Percentiles rank a stretch among this genome's conserved stretches.
These are phyloP conservation scores for Ramaria sp. DNA, from an alignment of 768 basidiomycete genomes.

Conservation along the genomic window DNA sequence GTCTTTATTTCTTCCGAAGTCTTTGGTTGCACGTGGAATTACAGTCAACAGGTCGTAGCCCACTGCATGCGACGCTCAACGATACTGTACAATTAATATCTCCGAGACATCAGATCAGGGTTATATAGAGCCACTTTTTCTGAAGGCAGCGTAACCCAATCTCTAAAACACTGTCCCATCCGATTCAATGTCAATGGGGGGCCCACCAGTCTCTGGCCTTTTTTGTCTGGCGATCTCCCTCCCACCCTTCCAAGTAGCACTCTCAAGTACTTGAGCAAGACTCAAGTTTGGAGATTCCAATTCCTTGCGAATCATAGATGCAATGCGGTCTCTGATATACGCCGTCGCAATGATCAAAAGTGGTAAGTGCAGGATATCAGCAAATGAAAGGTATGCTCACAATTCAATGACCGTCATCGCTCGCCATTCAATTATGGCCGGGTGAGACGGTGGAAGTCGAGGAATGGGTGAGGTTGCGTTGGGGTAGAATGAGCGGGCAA, in stretches of 20 bases:
- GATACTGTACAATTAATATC: too few relatives aligned
- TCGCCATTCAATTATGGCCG: slow-evolving; percentile 92
- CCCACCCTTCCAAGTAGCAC: slow-evolving; percentile 95
- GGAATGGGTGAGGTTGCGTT: slow-evolving; percentile 35
- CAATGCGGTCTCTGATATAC: slow-evolving; percentile 62
- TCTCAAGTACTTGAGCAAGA: slow-evolving; percentile 84
- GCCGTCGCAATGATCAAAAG: too few relatives aligned
- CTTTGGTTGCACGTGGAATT: too few relatives aligned
- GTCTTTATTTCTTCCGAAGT: too few relatives aligned
- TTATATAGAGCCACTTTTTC: not conserved
- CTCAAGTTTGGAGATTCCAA: slow-evolving; percentile 46
- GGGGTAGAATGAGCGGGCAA: slow-evolving; percentile 31
- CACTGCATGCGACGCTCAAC: too few relatives aligned
- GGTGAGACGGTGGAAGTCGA: slow-evolving; percentile 62
- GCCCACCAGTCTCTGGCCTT: slow-evolving; percentile 65
- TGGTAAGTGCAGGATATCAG: not conserved
- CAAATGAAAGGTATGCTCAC: slow-evolving; percentile 32
- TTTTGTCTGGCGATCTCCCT: slow-evolving; percentile 79
- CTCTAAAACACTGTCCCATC: slow-evolving; percentile 71
- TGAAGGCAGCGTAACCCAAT: not conserved
- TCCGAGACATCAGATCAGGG: not conserved
- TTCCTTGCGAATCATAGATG: slow-evolving; percentile 51
- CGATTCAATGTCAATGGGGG: slow-evolving; percentile 78
- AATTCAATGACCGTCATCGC: slow-evolving; percentile 91
- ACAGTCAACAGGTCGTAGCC: not conserved